Evolutionary conservation across 495 filamentous ascomycete genomes (phyloP).

Genomic region (Acidiella bohemica): DNA sequence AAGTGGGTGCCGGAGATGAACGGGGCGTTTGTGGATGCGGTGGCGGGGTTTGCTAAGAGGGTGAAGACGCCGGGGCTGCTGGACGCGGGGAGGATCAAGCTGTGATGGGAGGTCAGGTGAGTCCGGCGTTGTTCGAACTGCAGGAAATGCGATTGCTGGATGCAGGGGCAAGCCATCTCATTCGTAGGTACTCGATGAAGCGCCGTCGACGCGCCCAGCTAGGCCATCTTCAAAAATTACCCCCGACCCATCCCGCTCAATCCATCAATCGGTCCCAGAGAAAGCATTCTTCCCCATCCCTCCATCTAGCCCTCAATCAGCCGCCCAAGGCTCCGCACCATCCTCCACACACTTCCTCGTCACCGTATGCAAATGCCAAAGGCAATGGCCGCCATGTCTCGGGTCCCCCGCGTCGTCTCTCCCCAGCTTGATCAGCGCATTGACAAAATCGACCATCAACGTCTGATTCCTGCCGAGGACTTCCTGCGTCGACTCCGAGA

Average conservation of each 20-base stretch:
- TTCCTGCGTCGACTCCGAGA: constrained; percentile 12
- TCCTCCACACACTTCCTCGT: constrained; percentile 11
- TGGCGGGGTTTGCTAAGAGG: constrained; percentile 2
- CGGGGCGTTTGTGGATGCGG: not conserved
- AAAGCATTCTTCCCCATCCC: no score
- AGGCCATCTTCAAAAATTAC: no score
- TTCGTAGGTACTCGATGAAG: no score
- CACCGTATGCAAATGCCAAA: constrained; percentile 18
- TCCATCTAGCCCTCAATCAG: not conserved
- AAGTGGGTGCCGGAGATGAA: constrained; percentile 10
- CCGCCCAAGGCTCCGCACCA: constrained; percentile 11
- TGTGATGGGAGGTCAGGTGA: no score
- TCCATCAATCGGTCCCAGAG: no score
- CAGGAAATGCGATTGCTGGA: no score
- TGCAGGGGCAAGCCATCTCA: no score
- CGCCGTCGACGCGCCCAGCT: no score
- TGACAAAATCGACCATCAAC: constrained; percentile 18
- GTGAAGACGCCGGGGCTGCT: no score
- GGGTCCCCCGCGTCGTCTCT: constrained; percentile 15
- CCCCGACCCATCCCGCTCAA: no score
- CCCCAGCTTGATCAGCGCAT: constrained; percentile 13
- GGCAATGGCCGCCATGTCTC: constrained; percentile 15
- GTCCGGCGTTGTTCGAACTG: no score
- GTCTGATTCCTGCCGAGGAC: constrained; percentile 16
- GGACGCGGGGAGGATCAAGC: no score